Evolutionary conservation across 2,329 filamentous ascomycete species (phyloP).

Genomic region (Trichoderma koningii): DNA sequence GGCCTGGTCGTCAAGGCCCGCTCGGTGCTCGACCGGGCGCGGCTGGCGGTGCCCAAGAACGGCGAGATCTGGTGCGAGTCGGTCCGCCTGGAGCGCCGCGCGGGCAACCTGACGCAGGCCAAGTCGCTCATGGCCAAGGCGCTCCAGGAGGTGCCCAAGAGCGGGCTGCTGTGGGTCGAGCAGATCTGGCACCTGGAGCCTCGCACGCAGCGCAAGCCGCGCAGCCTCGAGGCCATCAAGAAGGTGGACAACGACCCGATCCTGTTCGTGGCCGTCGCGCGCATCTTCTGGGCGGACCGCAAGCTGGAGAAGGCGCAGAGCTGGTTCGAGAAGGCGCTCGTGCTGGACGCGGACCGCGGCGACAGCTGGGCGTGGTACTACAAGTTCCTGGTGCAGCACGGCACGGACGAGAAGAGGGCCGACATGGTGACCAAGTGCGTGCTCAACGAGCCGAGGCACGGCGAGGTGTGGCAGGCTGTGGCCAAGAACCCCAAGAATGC

Average conservation of each 20-base stretch:
- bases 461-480: conserved; percentile 85
- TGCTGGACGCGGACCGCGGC: conserved; percentile 81
- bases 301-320: conserved; percentile 90
- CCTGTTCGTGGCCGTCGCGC: conserved; percentile 86
- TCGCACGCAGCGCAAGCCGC: conserved; percentile 87
- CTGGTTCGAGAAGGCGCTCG: conserved; percentile 96
- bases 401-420: conserved; percentile 85
- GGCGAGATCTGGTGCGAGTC: conserved; percentile 88
- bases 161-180: conserved; percentile 87
- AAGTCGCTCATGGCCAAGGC: conserved; percentile 92
- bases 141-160: conserved; percentile 85
- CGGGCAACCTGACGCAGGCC: conserved; percentile 79
- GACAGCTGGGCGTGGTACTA: conserved; percentile 99
- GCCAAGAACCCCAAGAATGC: conserved; percentile 86
- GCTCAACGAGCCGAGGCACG: conserved; percentile 83
- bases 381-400: conserved; percentile 88
- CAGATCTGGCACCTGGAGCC: conserved; percentile 93
- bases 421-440: conserved; percentile 83
- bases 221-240: conserved; percentile 91
- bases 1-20: conserved; percentile 88
- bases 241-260: conserved; percentile 91
- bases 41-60: conserved; percentile 82
- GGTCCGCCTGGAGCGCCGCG: conserved; percentile 87
- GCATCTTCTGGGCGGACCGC: conserved; percentile 94
- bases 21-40: conserved; percentile 87